A percentile compares a stretch with the other conserved stretches of the same genome.
phyloP scores from a whole-genome alignment of 805 yeast genomes.

The Ogataea nitratoaversa region DNA sequence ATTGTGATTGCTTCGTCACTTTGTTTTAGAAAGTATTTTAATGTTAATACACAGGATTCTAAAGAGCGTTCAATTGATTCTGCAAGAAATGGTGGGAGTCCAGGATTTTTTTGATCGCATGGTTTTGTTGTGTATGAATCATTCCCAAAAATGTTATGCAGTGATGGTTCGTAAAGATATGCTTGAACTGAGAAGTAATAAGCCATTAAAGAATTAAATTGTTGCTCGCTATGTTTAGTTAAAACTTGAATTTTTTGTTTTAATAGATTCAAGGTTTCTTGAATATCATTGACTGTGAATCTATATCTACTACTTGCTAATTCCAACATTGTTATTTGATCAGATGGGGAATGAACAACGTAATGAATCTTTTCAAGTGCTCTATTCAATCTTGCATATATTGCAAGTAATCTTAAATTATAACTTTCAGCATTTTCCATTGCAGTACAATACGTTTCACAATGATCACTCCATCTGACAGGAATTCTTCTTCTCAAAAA shows the following conservation, averaged over 20 bases:
- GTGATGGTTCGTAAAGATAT: conserved; percentile 54
- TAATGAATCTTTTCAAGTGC: conserved; percentile 59
- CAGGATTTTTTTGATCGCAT: conserved; percentile 4
- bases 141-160: conserved; percentile 16
- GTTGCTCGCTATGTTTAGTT: conserved; percentile 28
- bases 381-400: conserved; percentile 55
- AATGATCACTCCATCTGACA: conserved; percentile 60
- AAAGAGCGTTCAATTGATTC: conserved; percentile 48
- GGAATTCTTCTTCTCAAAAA: conserved; percentile 61
- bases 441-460: conserved; percentile 54
- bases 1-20: conserved; percentile 45
- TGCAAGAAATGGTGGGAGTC: conserved; percentile 28
- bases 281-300: conserved; percentile 46
- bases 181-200: conserved; percentile 64
- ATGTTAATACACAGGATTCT: conserved; percentile 46
- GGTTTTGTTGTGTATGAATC: conserved; percentile 4
- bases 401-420: conserved; percentile 43
- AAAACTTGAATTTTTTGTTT: conserved; percentile 33
- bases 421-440: conserved; percentile 36
- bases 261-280: conserved; percentile 39
- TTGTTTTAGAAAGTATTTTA: conserved; percentile 44
- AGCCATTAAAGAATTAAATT: conserved; percentile 37
- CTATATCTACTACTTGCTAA: conserved; percentile 28
- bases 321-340: conserved; percentile 28
- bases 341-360: conserved; percentile 40